Percentiles rank a stretch among this genome's conserved stretches.
Evolutionary conservation across 768 basidiomycete genomes (phyloP).

Genomic region (Roridomyces roridus): DNA sequence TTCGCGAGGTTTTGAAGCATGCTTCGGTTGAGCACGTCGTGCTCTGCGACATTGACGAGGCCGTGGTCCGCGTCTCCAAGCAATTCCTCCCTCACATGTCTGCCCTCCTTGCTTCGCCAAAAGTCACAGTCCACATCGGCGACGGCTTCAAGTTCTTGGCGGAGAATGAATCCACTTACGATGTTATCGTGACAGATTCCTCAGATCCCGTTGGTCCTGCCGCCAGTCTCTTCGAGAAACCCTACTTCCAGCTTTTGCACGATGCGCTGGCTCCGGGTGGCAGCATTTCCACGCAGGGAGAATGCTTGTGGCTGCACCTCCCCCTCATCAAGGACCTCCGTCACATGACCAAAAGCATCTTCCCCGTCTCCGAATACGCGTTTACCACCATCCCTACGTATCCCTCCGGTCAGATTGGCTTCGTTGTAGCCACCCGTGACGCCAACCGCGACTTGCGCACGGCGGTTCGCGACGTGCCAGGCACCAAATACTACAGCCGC

Average conservation of each 20-base stretch:
- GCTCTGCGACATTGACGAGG: slow-evolving; percentile 98
- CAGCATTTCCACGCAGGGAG: slow-evolving; percentile 94
- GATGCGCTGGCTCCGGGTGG: slow-evolving; percentile 90
- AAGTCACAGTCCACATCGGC: slow-evolving; percentile 86
- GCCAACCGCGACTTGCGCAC: slow-evolving; percentile 69
- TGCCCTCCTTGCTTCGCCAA: slow-evolving; percentile 74
- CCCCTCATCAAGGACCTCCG: slow-evolving; percentile 81
- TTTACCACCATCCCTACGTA: slow-evolving; percentile 98
- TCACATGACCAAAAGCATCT: slow-evolving; percentile 71
- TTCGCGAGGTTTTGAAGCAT: slow-evolving; percentile 97
- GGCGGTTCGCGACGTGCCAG: slow-evolving; percentile 73
- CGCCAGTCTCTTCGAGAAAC: slow-evolving; percentile 91
- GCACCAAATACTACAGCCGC: slow-evolving; percentile 86
- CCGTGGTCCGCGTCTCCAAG: slow-evolving; percentile 95
- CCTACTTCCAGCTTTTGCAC: slow-evolving; percentile 94
- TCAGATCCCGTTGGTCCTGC: slow-evolving; percentile 98
- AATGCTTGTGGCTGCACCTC: slow-evolving; percentile 95
- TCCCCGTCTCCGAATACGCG: slow-evolving; percentile 87
- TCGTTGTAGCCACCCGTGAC: slow-evolving; percentile 87
- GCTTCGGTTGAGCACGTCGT: slow-evolving; percentile 89
- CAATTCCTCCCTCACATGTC: slow-evolving; percentile 95
- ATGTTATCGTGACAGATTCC: slow-evolving; percentile 98
- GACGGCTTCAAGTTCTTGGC: slow-evolving; percentile 98
- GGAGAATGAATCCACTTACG: slow-evolving; percentile 86
- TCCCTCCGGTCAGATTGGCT: slow-evolving; percentile 98